Evolutionary conservation across 352 stramenopile genomes (phyloP), one percentile per base, ranked within the genome.

Genomic region (Achlya hypogyna): DNA sequence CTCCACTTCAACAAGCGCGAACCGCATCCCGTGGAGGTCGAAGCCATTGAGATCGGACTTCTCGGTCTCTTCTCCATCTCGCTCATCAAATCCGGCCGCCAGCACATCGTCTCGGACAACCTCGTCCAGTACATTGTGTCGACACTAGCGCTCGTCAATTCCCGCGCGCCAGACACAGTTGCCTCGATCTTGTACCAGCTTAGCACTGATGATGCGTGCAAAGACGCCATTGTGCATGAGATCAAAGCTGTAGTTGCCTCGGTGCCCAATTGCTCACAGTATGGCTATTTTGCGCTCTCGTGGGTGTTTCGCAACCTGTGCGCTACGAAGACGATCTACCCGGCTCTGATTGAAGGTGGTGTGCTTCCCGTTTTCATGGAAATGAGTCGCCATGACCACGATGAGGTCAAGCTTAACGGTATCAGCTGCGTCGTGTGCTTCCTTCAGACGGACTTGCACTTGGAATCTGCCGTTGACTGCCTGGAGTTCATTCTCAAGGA

Each of bases 291-390:
- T 29, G 69, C 88, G 3, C 75, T 86, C 35, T 89, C 81, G n/a
- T 89, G 78, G 34, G 75, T 92, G 27, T 42, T 92, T 5, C 78
- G 83, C 29, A 88, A 90, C 40, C 62, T 92, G 18, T 89, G 81
- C 58, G 78, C 87, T 29, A 90, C 78, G 25, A 80, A 87, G 5
- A 63, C 88, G 45, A 90, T 79, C 1, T 82, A 88, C 62, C 83
- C 89, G 59, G 78, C 89, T 27, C 71, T 92, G 4, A 77, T 92
- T 28, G 76, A 88, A 53, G 78, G 81, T 35, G 75, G 72, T 0
- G 67, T 64, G 10, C 74, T 90, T n/a, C 75, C 63, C 0, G 73
- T 87, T 6, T 62, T 92, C 25, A 69, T 92, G 20, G 59, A 78
- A 53, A 87, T 92, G 84, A 81, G 73, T 31, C 71, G 77, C 25